phyloP scores from a whole-genome alignment of 306 rosid genomes.

The Malus domestica region ASM211411v1 NC_041790.1:2813001-2813500 shows the following conservation, averaged over 20 bases:
- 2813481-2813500: conserved; percentile 67
- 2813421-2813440: conserved; percentile 74
- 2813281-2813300: conserved; percentile 70
- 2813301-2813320: conserved; percentile 83
- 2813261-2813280: conserved; percentile 73
- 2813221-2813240: conserved; percentile 10
- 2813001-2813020: conserved; percentile 2
- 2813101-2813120: conserved; percentile 1
- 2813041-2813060: not conserved
- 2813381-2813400: conserved; percentile 42
- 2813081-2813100: conserved; percentile 1
- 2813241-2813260: conserved; percentile 81
- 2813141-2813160: not conserved
- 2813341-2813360: conserved; percentile 60
- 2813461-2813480: conserved; percentile 79
- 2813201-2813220: conserved; percentile 20
- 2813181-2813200: conserved; percentile 21
- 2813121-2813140: not conserved
- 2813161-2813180: not conserved
- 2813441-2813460: conserved; percentile 48
- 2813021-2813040: not conserved
- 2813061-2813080: not conserved
- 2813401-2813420: conserved; percentile 53
- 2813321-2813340: conserved; percentile 68
- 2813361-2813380: conserved; percentile 32